Evolutionary conservation across 805 yeast species (phyloP), one percentile per base, ranked within the genome.

Genomic region (Wickerhamiella shivajii): DNA sequence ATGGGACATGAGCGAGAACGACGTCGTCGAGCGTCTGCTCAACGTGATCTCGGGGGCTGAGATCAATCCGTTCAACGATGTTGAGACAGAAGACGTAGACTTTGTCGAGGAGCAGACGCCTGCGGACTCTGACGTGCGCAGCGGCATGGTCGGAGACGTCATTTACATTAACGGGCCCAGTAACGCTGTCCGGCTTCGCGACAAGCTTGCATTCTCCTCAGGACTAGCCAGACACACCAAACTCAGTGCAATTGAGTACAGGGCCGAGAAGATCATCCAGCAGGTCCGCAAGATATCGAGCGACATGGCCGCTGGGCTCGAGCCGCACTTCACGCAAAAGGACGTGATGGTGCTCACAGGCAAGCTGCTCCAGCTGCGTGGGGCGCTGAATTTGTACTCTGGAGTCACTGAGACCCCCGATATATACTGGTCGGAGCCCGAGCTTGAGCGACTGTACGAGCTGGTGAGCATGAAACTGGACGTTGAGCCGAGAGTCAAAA

Each of bases 351-450:
- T 62, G 43, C 61, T 74, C 4, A 80, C 90, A 0, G 95, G 95
- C 0, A 62, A 74, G 35, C 59, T 85, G 15, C 69, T 85, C 42
- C 57, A 80, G 27, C 59, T 85, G 10, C 60, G 96, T 39, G 94
- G 93, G 1, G 77, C 77, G 44, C 63, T 85, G 44, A 85, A 85
- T 45, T 57, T 85, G 20, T 83, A 85, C 53, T 77, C 87, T 7
- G 94, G 84, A 47, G 63, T 85, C 39, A 80, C 81, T 19, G 95
- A 84, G 45, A 81, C 92, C 0, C 96, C 96, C 0, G 96, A 85
- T 52, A 56, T 83, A 27, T 85, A 84, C 54, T 85, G 96, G 96
- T 69, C 81, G 29, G 94, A 84, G 49, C 93, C 95, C 1, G 71
- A 72, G 21, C 59, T 85, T 34, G 96, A 85, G 49, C 64, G 65